A percentile compares a stretch with the other conserved stretches of the same genome.
Conservation (phyloP, 2,329 filamentous ascomycete genomes). For the Pestalotiopsis sp. region DNA sequence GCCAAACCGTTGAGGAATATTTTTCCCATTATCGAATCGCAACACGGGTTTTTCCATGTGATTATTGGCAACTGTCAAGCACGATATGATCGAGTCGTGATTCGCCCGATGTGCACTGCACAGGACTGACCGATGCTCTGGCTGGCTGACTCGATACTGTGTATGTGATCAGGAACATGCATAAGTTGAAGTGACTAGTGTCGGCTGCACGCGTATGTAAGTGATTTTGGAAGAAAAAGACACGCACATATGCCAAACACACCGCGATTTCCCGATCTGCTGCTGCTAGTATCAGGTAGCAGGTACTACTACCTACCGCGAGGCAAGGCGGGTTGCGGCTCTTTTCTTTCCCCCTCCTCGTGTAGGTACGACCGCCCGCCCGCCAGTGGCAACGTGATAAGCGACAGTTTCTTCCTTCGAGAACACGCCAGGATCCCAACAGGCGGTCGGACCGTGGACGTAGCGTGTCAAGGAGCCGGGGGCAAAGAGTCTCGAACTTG, state of each 20-base stretch:
- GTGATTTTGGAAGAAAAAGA: background rate
- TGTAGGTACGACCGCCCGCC: background rate
- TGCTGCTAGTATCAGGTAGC: too few relatives aligned
- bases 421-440: conserved; percentile 6
- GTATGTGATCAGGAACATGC: background rate
- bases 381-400: background rate
- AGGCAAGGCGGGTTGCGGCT: background rate
- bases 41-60: conserved; percentile 4
- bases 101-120: background rate
- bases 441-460: conserved; percentile 2
- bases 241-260: too few relatives aligned
- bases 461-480: background rate
- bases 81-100: background rate
- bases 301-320: background rate
- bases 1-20: conserved; percentile 11
- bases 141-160: background rate
- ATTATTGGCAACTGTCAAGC: background rate
- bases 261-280: too few relatives aligned
- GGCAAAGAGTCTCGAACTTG: background rate
- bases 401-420: background rate
- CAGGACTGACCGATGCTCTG: background rate
- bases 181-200: background rate
- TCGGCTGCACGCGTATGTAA: background rate
- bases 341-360: background rate
- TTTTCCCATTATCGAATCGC: background rate